phyloP scores from a whole-genome alignment of 331 rosid species.

The Malus hybrid region DNA sequence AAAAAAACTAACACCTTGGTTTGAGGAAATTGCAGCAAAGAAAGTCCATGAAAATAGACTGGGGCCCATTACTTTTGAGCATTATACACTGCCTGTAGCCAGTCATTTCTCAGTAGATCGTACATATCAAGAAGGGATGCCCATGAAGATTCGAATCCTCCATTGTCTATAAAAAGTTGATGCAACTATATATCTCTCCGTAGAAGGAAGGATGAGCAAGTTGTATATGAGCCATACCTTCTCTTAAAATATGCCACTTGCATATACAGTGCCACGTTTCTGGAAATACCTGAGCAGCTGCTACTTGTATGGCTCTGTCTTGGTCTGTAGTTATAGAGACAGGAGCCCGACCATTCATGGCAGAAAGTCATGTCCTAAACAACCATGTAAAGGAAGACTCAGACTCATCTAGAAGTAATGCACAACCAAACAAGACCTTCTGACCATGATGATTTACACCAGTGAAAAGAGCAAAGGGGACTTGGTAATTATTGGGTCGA shows the following conservation, averaged over 20 bases:
- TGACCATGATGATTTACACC: slow-evolving; percentile 76
- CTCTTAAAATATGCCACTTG: slow-evolving; percentile 83
- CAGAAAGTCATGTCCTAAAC: slow-evolving; percentile 65
- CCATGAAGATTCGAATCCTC: slow-evolving; percentile 70
- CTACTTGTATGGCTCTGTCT: slow-evolving; percentile 63
- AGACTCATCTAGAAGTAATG: slow-evolving; percentile 64
- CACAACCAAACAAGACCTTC: slow-evolving; percentile 73
- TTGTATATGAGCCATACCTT: slow-evolving; percentile 72
- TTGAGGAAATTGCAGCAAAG: slow-evolving; percentile 51
- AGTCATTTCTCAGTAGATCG: slow-evolving; percentile 48
- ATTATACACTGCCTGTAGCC: slow-evolving; percentile 72
- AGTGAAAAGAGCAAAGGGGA: slow-evolving; percentile 80
- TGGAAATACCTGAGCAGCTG: slow-evolving; percentile 54
- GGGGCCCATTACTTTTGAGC: slow-evolving; percentile 87
- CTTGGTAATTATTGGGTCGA: slow-evolving; percentile 70
- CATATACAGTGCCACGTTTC: slow-evolving; percentile 41
- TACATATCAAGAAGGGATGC: slow-evolving; percentile 45
- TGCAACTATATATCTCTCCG: slow-evolving; percentile 57
- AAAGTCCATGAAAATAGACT: slow-evolving; percentile 64
- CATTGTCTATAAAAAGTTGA: slow-evolving; percentile 49
- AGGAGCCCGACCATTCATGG: slow-evolving; percentile 60
- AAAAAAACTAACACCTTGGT: slow-evolving; percentile 46
- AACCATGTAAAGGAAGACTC: slow-evolving; percentile 73
- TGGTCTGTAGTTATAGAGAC: slow-evolving; percentile 78
- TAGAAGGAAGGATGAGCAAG: slow-evolving; percentile 58